phyloP scores from a whole-genome alignment of 441 rosid genomes.

The Adansonia gregorii region DNA sequence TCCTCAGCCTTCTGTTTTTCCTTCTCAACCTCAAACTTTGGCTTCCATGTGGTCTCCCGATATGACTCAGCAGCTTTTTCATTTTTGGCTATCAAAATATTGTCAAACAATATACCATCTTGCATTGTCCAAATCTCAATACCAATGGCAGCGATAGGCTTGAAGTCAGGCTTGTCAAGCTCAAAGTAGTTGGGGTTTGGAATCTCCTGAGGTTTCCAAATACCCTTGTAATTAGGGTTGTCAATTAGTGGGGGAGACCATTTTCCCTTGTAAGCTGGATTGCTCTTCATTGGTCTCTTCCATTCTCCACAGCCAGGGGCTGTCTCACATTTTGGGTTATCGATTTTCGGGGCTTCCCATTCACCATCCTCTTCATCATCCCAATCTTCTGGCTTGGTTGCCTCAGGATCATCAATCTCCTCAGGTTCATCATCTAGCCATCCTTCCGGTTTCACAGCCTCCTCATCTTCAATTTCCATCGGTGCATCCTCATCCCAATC shows the following conservation, averaged over 20 bases:
- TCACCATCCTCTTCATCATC: conserved; percentile 98
- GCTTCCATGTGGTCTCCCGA: conserved; percentile 70
- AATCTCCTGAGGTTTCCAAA: conserved; percentile 88
- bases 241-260: conserved; percentile 91
- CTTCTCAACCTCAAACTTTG: conserved; percentile 76
- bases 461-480: conserved; percentile 83
- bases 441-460: conserved; percentile 93
- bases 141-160: conserved; percentile 88
- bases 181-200: conserved; percentile 88
- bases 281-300: conserved; percentile 84
- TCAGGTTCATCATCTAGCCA: conserved; percentile 97
- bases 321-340: conserved; percentile 82
- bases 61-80: conserved; percentile 69
- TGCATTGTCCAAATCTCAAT: conserved; percentile 99
- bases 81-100: conserved; percentile 73
- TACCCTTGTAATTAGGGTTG: conserved; percentile 90
- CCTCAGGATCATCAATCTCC: conserved; percentile 93
- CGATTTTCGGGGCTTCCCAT: conserved; percentile 91
- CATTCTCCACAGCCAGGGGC: conserved; percentile 97
- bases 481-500: conserved; percentile 99
- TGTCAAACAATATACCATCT: conserved; percentile 90
- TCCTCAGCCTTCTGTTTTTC: conserved; percentile 81
- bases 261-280: conserved; percentile 95
- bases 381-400: conserved; percentile 96
- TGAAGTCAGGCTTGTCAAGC: conserved; percentile 74